Conservation (phyloP, 1,139 yeast genomes). For the Hemisphaericaspora xylofermentans region DNA sequence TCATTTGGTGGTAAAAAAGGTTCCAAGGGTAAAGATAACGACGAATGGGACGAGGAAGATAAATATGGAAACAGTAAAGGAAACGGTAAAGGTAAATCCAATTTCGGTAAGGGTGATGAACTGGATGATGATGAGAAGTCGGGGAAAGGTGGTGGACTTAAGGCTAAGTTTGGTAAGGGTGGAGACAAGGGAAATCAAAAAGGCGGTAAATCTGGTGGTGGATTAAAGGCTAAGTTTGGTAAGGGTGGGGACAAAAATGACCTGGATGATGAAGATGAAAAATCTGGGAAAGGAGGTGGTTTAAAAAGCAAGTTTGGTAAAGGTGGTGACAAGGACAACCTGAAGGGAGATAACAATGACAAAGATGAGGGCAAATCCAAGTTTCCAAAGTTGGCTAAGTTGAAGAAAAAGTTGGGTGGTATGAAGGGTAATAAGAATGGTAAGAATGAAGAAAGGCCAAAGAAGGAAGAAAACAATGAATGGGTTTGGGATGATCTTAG, state of each 20-base stretch:
- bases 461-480: not conserved
- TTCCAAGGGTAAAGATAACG: not conserved
- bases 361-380: not conserved
- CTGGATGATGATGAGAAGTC: too few relatives aligned
- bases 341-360: constrained; percentile 5
- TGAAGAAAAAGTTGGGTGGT: constrained; percentile 3
- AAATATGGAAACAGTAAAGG: too few relatives aligned
- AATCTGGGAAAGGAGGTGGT: not conserved
- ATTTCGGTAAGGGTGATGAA: too few relatives aligned
- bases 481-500: not conserved
- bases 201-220: not conserved
- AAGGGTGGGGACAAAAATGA: not conserved
- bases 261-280: not conserved
- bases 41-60: not conserved
- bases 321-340: not conserved
- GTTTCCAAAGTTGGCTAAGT: not conserved
- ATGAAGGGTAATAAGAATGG: constrained; percentile 6
- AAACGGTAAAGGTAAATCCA: too few relatives aligned
- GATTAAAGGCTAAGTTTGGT: not conserved
- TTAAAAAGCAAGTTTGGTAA: not conserved
- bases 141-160: too few relatives aligned
- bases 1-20: not conserved
- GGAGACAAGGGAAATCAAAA: too few relatives aligned
- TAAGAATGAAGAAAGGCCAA: constrained; percentile 5
- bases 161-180: too few relatives aligned